phyloP scores from a whole-genome alignment of 2,329 filamentous ascomycete species.

The Diaporthe sp. region DNA sequence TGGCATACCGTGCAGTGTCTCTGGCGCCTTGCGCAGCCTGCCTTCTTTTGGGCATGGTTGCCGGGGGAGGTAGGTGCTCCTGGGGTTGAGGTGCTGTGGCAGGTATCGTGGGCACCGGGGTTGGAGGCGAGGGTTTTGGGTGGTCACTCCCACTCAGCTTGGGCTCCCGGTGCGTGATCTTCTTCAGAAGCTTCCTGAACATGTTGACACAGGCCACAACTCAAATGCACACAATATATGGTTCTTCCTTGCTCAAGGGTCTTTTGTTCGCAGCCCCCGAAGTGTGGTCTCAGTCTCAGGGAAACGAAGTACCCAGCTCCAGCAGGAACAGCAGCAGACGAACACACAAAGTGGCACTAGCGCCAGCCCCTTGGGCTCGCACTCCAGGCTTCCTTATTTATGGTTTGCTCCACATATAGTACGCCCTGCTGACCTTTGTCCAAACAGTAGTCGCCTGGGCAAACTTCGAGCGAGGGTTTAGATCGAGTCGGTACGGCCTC shows the following conservation, averaged over 20 bases:
- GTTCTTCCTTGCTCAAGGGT: neutral
- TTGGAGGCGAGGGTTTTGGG: neutral
- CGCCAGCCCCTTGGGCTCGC: neutral
- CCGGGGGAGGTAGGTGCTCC: neutral
- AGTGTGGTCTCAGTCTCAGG: no score
- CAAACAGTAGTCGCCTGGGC: neutral
- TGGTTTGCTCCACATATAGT: neutral
- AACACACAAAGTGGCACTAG: neutral
- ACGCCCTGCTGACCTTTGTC: neutral
- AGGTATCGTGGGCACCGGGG: neutral
- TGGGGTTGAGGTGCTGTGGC: neutral
- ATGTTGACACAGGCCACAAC: neutral
- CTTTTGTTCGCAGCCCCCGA: neutral
- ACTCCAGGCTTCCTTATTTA: neutral
- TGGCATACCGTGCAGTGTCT: constrained; percentile 33
- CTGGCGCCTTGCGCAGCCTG: constrained; percentile 33
- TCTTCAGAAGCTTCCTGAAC: constrained; percentile 29
- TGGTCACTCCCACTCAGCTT: neutral
- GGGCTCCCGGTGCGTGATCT: neutral
- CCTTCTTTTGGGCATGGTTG: constrained; percentile 27
- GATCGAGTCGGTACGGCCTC: neutral
- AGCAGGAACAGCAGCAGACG: neutral
- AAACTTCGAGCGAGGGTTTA: constrained; percentile 3
- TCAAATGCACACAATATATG: neutral
- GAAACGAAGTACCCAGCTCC: neutral